A percentile compares a stretch with the other conserved stretches of the same genome.
These are phyloP conservation scores for Parafenestella ontariensis DNA, from an alignment of 2,329 filamentous ascomycete genomes.

Conservation along the genomic window DNA sequence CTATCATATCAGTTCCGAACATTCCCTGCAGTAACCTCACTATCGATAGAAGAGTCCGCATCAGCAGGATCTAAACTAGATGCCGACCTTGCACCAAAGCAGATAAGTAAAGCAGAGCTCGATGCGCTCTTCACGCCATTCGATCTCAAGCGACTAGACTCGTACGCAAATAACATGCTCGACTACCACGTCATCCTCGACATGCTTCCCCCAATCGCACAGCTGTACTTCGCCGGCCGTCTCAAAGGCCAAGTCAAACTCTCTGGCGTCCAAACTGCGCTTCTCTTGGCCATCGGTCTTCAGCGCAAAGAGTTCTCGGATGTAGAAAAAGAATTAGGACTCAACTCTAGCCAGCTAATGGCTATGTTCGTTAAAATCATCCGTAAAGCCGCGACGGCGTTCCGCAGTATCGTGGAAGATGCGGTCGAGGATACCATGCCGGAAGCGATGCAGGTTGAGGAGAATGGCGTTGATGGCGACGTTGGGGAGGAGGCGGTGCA, in stretches of 20 bases:
- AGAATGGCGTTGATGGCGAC: constrained; percentile 61
- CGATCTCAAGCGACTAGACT: constrained; percentile 92
- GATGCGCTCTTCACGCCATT: constrained; percentile 84
- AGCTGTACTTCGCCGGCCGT: constrained; percentile 83
- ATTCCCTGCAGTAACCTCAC: constrained; percentile 78
- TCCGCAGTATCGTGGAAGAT: constrained; percentile 75
- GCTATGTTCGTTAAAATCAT: constrained; percentile 98
- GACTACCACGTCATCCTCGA: constrained; percentile 98
- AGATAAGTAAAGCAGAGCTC: constrained; percentile 76
- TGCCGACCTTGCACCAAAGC: constrained; percentile 54
- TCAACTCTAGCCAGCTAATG: constrained; percentile 80
- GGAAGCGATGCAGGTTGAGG: constrained; percentile 50
- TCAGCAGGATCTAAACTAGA: constrained; percentile 74
- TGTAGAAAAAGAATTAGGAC: constrained; percentile 77
- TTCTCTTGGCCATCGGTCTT: constrained; percentile 85
- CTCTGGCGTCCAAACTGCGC: constrained; percentile 81
- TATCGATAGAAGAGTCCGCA: constrained; percentile 89
- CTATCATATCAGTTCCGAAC: constrained; percentile 90
- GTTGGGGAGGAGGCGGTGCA: constrained; percentile 67
- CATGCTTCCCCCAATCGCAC: constrained; percentile 81
- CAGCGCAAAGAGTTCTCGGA: constrained; percentile 88
- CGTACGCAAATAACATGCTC: constrained; percentile 94
- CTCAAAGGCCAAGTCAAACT: constrained; percentile 73
- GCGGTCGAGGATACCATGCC: constrained; percentile 62
- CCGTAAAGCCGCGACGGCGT: constrained; percentile 82